A percentile compares a stretch with the other conserved stretches of the same genome.
Evolutionary conservation across 805 yeast genomes (phyloP).

Genomic region (Metschnikowia bowlesiae): DNA sequence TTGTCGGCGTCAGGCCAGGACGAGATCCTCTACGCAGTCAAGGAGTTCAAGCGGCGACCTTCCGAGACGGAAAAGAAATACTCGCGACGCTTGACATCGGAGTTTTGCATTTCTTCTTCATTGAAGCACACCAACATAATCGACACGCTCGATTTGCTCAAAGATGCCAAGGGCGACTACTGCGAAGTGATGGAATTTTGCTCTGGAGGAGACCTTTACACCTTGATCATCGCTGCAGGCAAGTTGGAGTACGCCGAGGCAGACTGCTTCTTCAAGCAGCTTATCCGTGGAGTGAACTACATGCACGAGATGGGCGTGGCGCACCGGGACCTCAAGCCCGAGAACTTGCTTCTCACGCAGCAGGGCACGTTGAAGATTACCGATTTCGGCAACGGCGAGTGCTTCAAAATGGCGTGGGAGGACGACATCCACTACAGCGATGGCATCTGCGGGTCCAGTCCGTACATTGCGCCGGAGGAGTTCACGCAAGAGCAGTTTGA

Average conservation of each 20-base stretch:
- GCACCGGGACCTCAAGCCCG: conserved; percentile 88
- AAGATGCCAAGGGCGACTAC: conserved; percentile 78
- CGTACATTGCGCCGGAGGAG: conserved; percentile 91
- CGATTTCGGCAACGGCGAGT: conserved; percentile 84
- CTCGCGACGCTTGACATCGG: conserved; percentile 70
- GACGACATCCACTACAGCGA: conserved; percentile 61
- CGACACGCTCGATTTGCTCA: conserved; percentile 67
- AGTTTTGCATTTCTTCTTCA: conserved; percentile 77
- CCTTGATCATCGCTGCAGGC: conserved; percentile 71
- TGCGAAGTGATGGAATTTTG: conserved; percentile 86
- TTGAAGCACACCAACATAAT: conserved; percentile 76
- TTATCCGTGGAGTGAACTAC: conserved; percentile 76
- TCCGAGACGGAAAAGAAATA: conserved; percentile 63
- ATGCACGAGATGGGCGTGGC: conserved; percentile 90
- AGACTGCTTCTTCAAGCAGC: conserved; percentile 84
- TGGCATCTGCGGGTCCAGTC: conserved; percentile 82
- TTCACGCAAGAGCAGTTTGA: conserved; percentile 64
- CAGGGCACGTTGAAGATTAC: conserved; percentile 75
- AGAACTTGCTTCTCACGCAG: conserved; percentile 69
- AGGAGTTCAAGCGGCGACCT: conserved; percentile 66
- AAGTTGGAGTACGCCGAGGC: conserved; percentile 79
- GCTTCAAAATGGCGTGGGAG: conserved; percentile 85
- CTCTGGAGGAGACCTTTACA: conserved; percentile 75
- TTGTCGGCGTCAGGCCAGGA: conserved; percentile 18
- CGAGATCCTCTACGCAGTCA: conserved; percentile 75